Evolutionary conservation across 306 rosid species (phyloP), one percentile per base, ranked within the genome.

Genomic region (Prunus campanulata): DNA sequence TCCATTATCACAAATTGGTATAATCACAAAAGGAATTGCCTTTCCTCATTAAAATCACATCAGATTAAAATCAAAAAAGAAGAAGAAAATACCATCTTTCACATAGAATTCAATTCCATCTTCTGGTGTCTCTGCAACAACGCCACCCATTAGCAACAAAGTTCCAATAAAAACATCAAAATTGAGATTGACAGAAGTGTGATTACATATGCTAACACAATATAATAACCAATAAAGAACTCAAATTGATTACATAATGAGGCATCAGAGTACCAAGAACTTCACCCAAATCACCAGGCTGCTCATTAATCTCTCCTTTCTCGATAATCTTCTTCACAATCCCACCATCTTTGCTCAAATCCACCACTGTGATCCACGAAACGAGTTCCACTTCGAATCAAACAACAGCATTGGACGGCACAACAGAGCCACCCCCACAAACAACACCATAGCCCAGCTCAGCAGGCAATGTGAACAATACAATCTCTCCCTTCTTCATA

Each of bases 291-390:
- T 82, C 89, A 72, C 85, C 24, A 18, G 93, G 93, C 29, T 63
- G 79, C 66, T 78, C 83, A 22, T 39, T 80, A 59, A 77, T 70
- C 6, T 29, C 77, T 65, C 90, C 89, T 68, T 71, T 84, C 84
- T 79, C 89, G 82, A 86, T 19, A 70, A 87, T 81, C 46, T 89
- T 91, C 91, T 89, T 91, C 73, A 89, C 9, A 77, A 91, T 83
- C 46, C 93, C 90, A 27, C 93, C 90, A 67, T 89, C 91, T 81
- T 66, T 89, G 89, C 79, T 77, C 66, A 89, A 70, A 86, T 89
- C 88, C 66, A 85, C 88, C 64, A 84, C 93, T 1, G 59, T 70
- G 30, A 79, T 82, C 93, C 96, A 89, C 2, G 91, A 91, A 76
- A 91, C 2, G 27, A 91, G 90, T 64, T 86, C 90, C 30, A 87